Evolutionary conservation across 176 grass and related monocot species (phyloP), one percentile per base, ranked within the genome.

Genomic region (Hsuehochloa calcarea): DNA sequence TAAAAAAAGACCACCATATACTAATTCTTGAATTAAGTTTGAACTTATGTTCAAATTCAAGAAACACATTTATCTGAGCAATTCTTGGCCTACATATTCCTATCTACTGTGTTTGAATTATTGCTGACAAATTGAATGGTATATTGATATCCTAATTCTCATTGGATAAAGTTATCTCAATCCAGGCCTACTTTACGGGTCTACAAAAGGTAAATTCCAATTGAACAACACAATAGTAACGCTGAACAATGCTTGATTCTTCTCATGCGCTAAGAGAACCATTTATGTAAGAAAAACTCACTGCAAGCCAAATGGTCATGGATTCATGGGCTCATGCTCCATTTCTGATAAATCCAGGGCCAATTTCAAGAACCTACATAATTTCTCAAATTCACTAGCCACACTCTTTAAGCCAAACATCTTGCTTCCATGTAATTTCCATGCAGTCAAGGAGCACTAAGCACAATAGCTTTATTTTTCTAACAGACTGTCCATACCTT

Each of bases 311-410:
- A 68, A 55, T 55, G 22, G 45, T 23, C 25, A 49, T 52, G 25
- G 41, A 68, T 68, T 56, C 15, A 80, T 39, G 44, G 78, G 29
- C 13, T 27, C 20, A 16, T 55, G 49, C 65, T 43, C 35, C 22
- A 70, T 78, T 78, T 49, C 43, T 63, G 31, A 35, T 27, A 78
- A 51, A 78, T 31, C 40, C 52, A 71, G 7, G n/a, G 38, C 14
- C 22, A 49, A 73, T 27, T 80, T 84, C 27, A 79, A 80, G 45
- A 47, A 51, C 11, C 7, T 23, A 66, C 20, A 51, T 80, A 25
- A 20, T 46, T 84, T 65, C 3, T 74, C 70, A 62, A 74, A 84
- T 73, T 65, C 31, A 75, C 52, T 25, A 65, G 75, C 59, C 59
- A 40, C 23, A 58, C 6, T 65, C 20, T 81, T 80, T 65, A 44